Base-by-base conservation (phyloP, 805 yeast genomes). In the Candida verbasci region DNA sequence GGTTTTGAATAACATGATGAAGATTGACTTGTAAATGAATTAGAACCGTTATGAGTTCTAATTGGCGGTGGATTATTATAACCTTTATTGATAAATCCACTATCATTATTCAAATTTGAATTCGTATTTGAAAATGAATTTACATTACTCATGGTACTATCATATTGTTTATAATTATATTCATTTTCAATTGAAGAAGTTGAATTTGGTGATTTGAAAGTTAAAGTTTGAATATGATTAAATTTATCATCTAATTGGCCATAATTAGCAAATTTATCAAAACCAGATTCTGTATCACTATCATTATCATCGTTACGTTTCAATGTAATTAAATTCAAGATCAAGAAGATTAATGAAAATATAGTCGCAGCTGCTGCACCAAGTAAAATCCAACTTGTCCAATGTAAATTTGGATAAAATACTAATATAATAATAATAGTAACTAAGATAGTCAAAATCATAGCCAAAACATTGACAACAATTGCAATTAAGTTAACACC, bases 361-460 rank as follows among this genome's bases (percentile, higher is more conserved):
- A 84, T 59, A 38, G 70, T 68, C 37, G 79, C 57, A 0, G 68
- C 81, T 9, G 85, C 82, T 3, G 86, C 72, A 1, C 82, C 87
- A 20, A 83, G 70, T 49, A 81, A 64, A 23, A 80, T 53, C 89
- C 91, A 84, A 7, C 80, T 69, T n/a, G 79, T 69, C 89, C 89
- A 84, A 6, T 68, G 58, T 12, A 81, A 67, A 42, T 79, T 64
- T 7, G 93, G 93, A 47, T 67, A 72, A 53, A 80, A 84, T 11
- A 77, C 60, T 34, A 85, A 48, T 25, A 82, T 68, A 0, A 66
- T 63, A 20, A 79, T 70, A 9, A 84, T 58, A 37, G 82, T 74
- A 17, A 72, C 58, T 27, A 82, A 44, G 1, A 81, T 70, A 8
- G 86, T 60, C 9, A 72, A 65, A 11, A 78, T 42, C 52, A 82